Evolutionary conservation across 1,284 basidiomycete genomes (phyloP), one percentile per base, ranked within the genome.

Genomic region (Thecaphora thlaspeos): DNA sequence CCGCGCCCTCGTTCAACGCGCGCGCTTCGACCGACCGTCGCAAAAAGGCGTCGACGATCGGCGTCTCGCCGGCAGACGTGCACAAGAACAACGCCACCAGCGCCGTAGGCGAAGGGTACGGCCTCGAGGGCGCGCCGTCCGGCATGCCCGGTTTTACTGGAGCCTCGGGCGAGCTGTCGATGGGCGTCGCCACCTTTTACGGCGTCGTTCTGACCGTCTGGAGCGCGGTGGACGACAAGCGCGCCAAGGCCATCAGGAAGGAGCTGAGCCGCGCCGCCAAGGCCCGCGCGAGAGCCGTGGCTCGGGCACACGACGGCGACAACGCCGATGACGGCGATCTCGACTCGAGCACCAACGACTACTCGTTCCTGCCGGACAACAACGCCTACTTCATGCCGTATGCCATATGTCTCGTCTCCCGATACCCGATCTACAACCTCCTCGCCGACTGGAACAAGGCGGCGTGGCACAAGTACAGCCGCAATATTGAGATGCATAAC

Each of bases 41-140:
- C 43, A 65, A 65, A 34, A 62, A 55, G 7, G 54, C 43, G 26
- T 55, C 55, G 8, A 47, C 61, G 9, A 51, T 67, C 43, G 59
- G 63, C 19, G 60, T 73, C 30, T 46, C 65, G 21, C 45, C 56
- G 23, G 56, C 61, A 44, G 54, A 63, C 40, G 50, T 67, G 22
- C 62, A 65, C 55, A 73, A 62, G 44, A 69, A 67, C 19, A 63
- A 56, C 36, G 58, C 64, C 43, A 62, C 60, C 21, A 61, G 55
- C 9, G 65, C 51, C 28, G 59, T 85, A 82, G 34, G 86, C 79
- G 68, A 78, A 73, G 46, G 75, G 23, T 57, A 62, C 41, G 70
- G 70, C 23, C 55, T 87, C 28, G 55, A 89, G 23, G 82, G 87
- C 85, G 88, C 87, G 21, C 86, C 88, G 46, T 83, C 90, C 21